These are phyloP conservation scores for Taphrina wiesneri DNA, from an alignment of 1,139 yeast species.

Conservation along the genomic window DNA sequence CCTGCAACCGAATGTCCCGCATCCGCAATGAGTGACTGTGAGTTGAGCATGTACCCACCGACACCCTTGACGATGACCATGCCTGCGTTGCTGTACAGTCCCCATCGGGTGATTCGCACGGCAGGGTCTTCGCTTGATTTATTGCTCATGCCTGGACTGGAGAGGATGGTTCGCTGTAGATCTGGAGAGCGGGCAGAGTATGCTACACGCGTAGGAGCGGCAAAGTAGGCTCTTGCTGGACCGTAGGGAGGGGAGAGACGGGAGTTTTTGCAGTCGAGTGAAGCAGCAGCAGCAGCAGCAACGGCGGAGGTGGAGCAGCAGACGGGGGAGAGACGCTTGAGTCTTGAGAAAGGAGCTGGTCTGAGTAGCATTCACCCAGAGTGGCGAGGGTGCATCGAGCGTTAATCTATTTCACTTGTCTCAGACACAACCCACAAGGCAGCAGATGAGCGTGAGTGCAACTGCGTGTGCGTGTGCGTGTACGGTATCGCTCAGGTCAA, in stretches of 20 bases:
- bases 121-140: constrained; percentile 62
- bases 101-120: constrained; percentile 89
- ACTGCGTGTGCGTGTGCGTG: not conserved
- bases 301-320: not conserved
- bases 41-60: constrained; percentile 90
- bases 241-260: not conserved
- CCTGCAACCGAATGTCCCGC: constrained; percentile 61
- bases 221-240: constrained; percentile 1
- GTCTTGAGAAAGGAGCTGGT: constrained; percentile 3
- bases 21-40: constrained; percentile 91
- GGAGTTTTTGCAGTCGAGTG: not conserved
- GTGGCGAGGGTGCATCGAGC: constrained; percentile 1
- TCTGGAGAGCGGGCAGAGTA: constrained; percentile 12
- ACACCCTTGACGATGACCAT: constrained; percentile 84
- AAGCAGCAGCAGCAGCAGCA: not conserved
- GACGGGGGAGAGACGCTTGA: constrained; percentile 1
- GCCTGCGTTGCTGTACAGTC: constrained; percentile 75
- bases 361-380: constrained; percentile 15
- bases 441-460: not conserved
- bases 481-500: too few species aligned
- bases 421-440: not conserved
- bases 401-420: not conserved
- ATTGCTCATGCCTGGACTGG: constrained; percentile 22
- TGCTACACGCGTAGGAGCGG: constrained; percentile 8
- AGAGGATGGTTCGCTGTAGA: constrained; percentile 14